Conservation (phyloP, 768 basidiomycete species). For the Agrocybe praecox region DNA sequence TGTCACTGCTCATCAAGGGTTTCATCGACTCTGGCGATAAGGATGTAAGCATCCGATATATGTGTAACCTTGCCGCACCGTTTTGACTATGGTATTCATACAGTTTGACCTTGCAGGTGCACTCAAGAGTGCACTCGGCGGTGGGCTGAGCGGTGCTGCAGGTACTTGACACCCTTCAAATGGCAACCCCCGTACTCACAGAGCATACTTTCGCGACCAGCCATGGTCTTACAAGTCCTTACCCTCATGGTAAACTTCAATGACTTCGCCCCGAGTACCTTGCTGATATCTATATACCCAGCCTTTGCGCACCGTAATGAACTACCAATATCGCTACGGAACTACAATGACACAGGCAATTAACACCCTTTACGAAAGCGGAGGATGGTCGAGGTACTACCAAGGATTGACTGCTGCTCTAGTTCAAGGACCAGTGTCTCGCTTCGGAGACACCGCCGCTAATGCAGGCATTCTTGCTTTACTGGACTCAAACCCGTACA, state of each 20-base stretch:
- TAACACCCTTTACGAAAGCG: slow-evolving; percentile 71
- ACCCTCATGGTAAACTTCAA: slow-evolving; percentile 65
- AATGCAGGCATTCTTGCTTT: slow-evolving; percentile 92
- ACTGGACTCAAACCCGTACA: slow-evolving; percentile 72
- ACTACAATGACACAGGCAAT: slow-evolving; percentile 68
- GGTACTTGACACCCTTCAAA: slow-evolving; percentile 32
- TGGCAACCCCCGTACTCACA: slow-evolving; percentile 2
- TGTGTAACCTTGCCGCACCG: neutral
- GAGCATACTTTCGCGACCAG: slow-evolving; percentile 32
- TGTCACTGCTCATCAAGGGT: slow-evolving; percentile 65
- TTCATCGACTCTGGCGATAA: slow-evolving; percentile 71
- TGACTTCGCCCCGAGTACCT: neutral
- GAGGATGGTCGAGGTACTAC: slow-evolving; percentile 85
- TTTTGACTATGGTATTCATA: neutral
- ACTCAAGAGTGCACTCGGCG: slow-evolving; percentile 82
- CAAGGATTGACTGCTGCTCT: slow-evolving; percentile 86
- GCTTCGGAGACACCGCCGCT: slow-evolving; percentile 95
- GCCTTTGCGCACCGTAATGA: slow-evolving; percentile 98
- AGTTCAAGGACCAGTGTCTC: slow-evolving; percentile 79
- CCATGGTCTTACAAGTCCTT: slow-evolving; percentile 94
- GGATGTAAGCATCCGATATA: slow-evolving; percentile 45
- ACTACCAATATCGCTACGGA: slow-evolving; percentile 94
- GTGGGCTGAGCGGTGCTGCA: slow-evolving; percentile 88
- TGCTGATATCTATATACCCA: slow-evolving; percentile 25
- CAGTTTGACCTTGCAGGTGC: slow-evolving; percentile 84